Evolutionary conservation across 345 rosid species (phyloP), one percentile per base, ranked within the genome.

Genomic region (Excoecaria agallocha): DNA sequence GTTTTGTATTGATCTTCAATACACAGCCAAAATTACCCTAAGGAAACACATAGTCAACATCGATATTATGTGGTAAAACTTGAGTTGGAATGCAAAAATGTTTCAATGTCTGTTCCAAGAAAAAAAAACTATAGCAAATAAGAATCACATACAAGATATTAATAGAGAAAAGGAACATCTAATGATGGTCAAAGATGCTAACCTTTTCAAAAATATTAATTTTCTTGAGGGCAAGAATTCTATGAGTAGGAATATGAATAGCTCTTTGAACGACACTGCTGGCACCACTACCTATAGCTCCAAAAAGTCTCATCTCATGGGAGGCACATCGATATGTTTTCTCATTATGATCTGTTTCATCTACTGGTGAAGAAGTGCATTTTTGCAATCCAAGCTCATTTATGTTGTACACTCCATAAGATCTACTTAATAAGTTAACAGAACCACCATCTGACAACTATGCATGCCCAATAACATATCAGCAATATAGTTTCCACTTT

Each of bases 191-290:
- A 24, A 45, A 22, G 25, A 24, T 46, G 25, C 58, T 50, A 25
- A 94, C 98, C 95, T 89, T 89, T 83, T 94, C 97, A 30, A 92
- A 94, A 71, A 94, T 91, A 76, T 91, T 92, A 64, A 94, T 94
- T 73, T 87, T 94, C 85, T 94, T 94, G 86, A 92, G 83, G 66
- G 97, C 97, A n/a, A 94, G 82, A 68, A 92, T 87, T 74, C 89
- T 84, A 60, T 94, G 97, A 17, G 86, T 86, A 3, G 98, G 98
- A 58, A 94, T 86, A 80, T 92, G 98, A 73, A 94, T 86, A 75
- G 97, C 98, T 77, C 98, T 89, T 83, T 89, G 98, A 79, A 94
- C 98, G 71, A 94, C 95, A 54, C 98, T 94, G 81, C 98, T 94
- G 30, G 98, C 98, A 55, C 97, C 97, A 66, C 92, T 92, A 35